phyloP scores from a whole-genome alignment of 2,329 filamentous ascomycete species.

The Beauveria bassiana region DNA sequence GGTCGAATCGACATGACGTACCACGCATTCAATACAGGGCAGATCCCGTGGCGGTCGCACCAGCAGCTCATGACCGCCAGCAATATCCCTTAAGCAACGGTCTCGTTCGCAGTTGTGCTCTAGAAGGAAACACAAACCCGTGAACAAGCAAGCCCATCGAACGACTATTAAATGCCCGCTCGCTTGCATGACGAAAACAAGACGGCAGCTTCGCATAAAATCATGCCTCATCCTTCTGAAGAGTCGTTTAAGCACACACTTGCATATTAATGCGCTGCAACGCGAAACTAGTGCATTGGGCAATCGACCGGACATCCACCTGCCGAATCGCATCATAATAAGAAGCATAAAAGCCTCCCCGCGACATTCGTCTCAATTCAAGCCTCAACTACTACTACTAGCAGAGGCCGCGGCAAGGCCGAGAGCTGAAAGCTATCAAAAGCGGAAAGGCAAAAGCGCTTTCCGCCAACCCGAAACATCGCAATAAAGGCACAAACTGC shows the following conservation, averaged over 20 bases:
- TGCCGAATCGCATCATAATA: background rate
- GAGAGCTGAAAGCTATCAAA: background rate
- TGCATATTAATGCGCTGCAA: background rate
- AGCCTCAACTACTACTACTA: background rate
- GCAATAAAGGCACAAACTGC: too few relatives aligned
- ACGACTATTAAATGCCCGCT: background rate
- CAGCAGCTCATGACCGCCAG: too few relatives aligned
- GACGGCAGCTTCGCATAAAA: background rate
- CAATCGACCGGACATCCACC: background rate
- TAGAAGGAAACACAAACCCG: background rate
- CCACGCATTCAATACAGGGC: background rate
- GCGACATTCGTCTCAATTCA: background rate
- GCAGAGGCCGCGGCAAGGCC: too few relatives aligned
- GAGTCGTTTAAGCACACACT: background rate
- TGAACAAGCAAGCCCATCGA: background rate
- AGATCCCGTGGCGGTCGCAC: background rate
- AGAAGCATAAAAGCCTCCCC: background rate
- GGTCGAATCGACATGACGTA: background rate
- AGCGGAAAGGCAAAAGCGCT: background rate
- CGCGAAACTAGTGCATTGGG: background rate
- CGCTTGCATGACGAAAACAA: background rate
- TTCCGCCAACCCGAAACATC: too few relatives aligned
- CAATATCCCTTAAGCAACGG: background rate
- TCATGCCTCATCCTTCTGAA: background rate
- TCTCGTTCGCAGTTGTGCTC: background rate